Evolutionary conservation across 768 basidiomycete genomes (phyloP).

Genomic region (Termitomyces sp.): DNA sequence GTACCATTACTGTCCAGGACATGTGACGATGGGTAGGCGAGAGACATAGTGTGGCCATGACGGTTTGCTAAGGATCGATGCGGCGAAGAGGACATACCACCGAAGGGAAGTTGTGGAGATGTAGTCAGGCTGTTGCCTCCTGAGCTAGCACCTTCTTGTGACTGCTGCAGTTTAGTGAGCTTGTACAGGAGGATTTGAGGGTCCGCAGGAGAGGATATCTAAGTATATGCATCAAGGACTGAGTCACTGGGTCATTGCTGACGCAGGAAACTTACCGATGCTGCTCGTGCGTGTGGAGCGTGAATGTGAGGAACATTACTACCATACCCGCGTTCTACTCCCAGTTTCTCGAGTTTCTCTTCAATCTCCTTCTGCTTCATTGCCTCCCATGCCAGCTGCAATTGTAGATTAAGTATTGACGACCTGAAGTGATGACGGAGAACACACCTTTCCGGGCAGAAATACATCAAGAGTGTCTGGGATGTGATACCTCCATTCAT

Average conservation of each 20-base stretch:
- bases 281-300: constrained; percentile 76
- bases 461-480: constrained; percentile 75
- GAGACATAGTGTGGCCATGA: constrained; percentile 72
- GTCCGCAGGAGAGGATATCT: constrained; percentile 92
- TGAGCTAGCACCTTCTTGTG: constrained; percentile 47
- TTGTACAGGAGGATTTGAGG: constrained; percentile 78
- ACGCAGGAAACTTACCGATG: constrained; percentile 56
- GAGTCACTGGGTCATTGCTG: constrained; percentile 14
- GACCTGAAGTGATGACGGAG: constrained; percentile 1
- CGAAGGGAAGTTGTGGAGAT: constrained; percentile 61
- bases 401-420: constrained; percentile 5
- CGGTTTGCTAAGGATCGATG: constrained; percentile 33
- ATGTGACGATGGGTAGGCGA: constrained; percentile 53
- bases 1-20: constrained; percentile 19
- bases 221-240: neutral
- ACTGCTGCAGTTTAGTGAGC: constrained; percentile 77
- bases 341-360: constrained; percentile 74
- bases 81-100: constrained; percentile 46
- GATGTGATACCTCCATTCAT: constrained; percentile 49
- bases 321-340: constrained; percentile 63
- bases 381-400: constrained; percentile 67
- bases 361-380: constrained; percentile 71
- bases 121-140: constrained; percentile 44
- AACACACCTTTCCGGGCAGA: constrained; percentile 69
- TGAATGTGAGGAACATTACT: constrained; percentile 55